Evolutionary conservation across 2,329 filamentous ascomycete species (phyloP), one percentile per base, ranked within the genome.

Genomic region (Nectriaceae sp.): DNA sequence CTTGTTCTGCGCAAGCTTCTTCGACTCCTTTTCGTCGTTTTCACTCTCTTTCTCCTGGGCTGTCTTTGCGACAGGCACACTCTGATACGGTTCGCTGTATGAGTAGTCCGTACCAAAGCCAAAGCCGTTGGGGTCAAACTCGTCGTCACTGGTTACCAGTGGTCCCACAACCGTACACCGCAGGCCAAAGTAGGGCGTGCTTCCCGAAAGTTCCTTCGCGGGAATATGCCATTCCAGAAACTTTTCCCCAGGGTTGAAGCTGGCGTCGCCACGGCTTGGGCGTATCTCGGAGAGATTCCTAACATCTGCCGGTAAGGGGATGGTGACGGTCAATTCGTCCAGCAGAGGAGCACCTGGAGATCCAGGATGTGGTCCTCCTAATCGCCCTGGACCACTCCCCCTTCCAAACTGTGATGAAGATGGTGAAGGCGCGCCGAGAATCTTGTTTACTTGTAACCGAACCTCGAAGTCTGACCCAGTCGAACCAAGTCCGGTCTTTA

Each of bases 401-500:
- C 75, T 65, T 52, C 72, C 67, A 18, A 72, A 68, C n/a, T 70
- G 66, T 2, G 71, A 59, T 6, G 63, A 61, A 21, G 63, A 60
- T 29, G 67, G 59, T 24, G 61, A 64, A 16, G 72, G 66, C 29
- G 70, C 68, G 21, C 72, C 68, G 52, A 89, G 86, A 21, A 86
- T 77, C 61, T 80, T 87, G 62, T 85, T 85, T 35, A 90, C 78
- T 50, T 84, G 82, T 20, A 96, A 69, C 42, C 89, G 81, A 40
- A 96, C 89, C 68, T 97, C 92, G 61, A 99, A 97, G 46, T 97
- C 94, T 5, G 87, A 82, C 2, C 89, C 91, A 1, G 74, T 75
- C 2, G 80, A 69, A 0, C 94, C 94, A 3, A 97, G 76, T 0
- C 85, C 84, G 2, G 91, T 93, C 60, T 86, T 88, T 40, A 97